phyloP scores from a whole-genome alignment of 352 stramenopile species.

The Pythium insidiosum region DNA sequence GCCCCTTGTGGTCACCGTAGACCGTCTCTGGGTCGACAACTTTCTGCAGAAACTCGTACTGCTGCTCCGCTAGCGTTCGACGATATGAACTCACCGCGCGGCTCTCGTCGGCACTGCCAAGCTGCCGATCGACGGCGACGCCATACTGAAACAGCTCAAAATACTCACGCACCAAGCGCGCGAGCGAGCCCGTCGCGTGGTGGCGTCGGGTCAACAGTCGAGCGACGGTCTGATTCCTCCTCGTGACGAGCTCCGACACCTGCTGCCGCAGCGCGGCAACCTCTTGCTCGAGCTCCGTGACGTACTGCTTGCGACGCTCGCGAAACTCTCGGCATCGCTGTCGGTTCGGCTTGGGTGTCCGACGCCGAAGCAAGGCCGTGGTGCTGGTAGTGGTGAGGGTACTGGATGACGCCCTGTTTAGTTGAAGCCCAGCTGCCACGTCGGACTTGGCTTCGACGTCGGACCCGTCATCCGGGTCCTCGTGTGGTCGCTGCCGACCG shows the following conservation, averaged over 20 bases:
- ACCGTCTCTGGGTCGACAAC: conserved; percentile 11
- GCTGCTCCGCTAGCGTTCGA: conserved; percentile 11
- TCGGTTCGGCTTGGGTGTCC: conserved; percentile 18
- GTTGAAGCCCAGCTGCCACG: not conserved
- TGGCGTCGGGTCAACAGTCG: conserved; percentile 17
- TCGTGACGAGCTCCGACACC: conserved; percentile 16
- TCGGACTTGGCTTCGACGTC: too few relatives aligned
- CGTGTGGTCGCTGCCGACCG: too few relatives aligned
- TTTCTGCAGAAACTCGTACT: conserved; percentile 12
- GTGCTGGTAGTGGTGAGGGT: not conserved
- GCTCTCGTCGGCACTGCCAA: not conserved
- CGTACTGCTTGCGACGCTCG: conserved; percentile 15
- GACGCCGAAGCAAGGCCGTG: not conserved
- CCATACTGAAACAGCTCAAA: conserved; percentile 18
- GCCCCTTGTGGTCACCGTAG: conserved; percentile 18
- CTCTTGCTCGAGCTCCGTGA: conserved; percentile 9
- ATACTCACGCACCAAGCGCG: conserved; percentile 19
- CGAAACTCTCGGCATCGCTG: conserved; percentile 22
- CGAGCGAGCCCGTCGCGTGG: conserved; percentile 17
- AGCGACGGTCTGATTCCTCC: conserved; percentile 17
- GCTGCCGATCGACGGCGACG: conserved; percentile 11
- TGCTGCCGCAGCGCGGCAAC: conserved; percentile 9
- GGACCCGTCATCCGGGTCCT: too few relatives aligned
- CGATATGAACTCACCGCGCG: too few relatives aligned
- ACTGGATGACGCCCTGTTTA: too few relatives aligned